Percentiles rank a stretch among this genome's conserved stretches.
Conservation (phyloP, 2,329 filamentous ascomycete genomes). For the Fusarium mexicanum region DNA sequence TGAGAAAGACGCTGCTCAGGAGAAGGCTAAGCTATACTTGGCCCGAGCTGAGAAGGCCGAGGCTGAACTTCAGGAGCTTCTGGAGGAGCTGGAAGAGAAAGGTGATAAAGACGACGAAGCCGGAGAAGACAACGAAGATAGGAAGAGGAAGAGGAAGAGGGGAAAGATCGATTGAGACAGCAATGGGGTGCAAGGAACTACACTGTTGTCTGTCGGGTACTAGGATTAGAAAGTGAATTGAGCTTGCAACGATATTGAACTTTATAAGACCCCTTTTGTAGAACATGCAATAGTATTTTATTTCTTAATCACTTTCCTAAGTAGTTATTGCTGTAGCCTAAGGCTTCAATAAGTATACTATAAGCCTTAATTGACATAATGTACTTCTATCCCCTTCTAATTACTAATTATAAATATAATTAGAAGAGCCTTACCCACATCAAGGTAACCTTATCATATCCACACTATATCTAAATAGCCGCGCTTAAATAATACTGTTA, state of each 20-base stretch:
- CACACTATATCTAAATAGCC: no score
- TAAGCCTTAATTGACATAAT: no score
- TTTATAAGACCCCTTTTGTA: rapidly evolving
- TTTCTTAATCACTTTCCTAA: no score
- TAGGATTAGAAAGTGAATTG: background rate
- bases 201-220: background rate
- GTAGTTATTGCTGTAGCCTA: no score
- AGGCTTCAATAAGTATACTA: no score
- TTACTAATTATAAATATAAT: no score
- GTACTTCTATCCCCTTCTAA: no score
- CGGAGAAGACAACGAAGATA: background rate
- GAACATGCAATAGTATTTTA: no score
- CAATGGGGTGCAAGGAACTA: background rate
- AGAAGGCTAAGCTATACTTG: background rate
- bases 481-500: no score
- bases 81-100: background rate
- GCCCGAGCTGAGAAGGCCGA: background rate
- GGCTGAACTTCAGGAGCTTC: background rate
- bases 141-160: background rate
- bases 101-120: rapidly evolving
- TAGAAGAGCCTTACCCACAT: no score
- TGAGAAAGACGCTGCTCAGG: background rate
- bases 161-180: background rate
- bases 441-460: no score
- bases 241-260: rapidly evolving